Conservation (phyloP, 345 rosid genomes). For the Arabidopsis suecica region DNA sequence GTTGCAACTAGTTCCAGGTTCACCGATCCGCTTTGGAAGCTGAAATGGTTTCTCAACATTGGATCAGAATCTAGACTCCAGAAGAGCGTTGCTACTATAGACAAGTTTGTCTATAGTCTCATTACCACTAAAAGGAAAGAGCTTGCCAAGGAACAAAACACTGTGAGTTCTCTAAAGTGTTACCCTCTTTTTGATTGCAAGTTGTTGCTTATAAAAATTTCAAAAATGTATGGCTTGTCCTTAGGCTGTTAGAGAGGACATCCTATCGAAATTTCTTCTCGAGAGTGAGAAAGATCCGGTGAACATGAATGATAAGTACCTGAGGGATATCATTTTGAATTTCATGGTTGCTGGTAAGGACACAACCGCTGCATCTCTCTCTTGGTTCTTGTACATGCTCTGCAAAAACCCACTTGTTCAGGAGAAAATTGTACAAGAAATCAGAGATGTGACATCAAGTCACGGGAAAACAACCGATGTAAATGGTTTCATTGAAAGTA, state of each 20-base stretch:
- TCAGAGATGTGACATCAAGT: conserved; percentile 46
- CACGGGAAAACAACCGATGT: conserved; percentile 31
- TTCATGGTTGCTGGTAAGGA: conserved; percentile 80
- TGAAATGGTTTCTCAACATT: conserved; percentile 56
- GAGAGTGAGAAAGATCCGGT: conserved; percentile 63
- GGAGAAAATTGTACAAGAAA: conserved; percentile 63
- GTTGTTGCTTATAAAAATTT: neutral
- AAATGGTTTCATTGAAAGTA: conserved; percentile 49
- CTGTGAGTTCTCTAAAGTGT: conserved; percentile 41
- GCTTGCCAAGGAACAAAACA: conserved; percentile 26
- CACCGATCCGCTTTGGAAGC: conserved; percentile 70
- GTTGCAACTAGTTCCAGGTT: conserved; percentile 56
- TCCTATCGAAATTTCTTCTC: conserved; percentile 60
- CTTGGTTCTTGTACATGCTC: conserved; percentile 77
- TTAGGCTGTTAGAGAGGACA: conserved; percentile 63
- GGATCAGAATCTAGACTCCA: conserved; percentile 58
- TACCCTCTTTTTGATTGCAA: neutral
- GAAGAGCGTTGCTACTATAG: conserved; percentile 52
- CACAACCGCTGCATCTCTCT: conserved; percentile 57
- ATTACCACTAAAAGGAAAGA: conserved; percentile 54
- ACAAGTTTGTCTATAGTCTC: conserved; percentile 56
- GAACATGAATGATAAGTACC: conserved; percentile 58
- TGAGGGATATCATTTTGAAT: conserved; percentile 69
- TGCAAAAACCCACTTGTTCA: conserved; percentile 70
- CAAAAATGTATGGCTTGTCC: neutral